Evolutionary conservation across 371 early-diverging fungal genomes (phyloP).

Genomic region (Mortierella sp.): DNA sequence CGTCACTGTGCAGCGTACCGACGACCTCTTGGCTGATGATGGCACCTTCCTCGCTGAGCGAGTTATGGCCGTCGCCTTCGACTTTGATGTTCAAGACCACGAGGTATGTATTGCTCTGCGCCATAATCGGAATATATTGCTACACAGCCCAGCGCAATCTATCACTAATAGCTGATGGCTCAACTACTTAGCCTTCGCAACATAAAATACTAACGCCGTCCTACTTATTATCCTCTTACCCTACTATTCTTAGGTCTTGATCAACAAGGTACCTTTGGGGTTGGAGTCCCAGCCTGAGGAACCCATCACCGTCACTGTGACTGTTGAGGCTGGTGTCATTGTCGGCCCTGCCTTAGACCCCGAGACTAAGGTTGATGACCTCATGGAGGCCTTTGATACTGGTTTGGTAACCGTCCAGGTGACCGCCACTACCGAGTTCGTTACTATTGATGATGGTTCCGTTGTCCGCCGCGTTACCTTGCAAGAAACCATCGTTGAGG

Average conservation of each 20-base stretch:
- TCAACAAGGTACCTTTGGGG: slow-evolving; percentile 69
- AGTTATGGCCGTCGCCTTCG: slow-evolving; percentile 73
- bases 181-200: background rate
- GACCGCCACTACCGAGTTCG: slow-evolving; percentile 67
- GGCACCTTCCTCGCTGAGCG: slow-evolving; percentile 75
- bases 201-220: background rate
- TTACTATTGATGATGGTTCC: slow-evolving; percentile 67
- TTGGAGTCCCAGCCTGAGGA: slow-evolving; percentile 74
- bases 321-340: slow-evolving; percentile 69
- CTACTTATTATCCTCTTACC: background rate
- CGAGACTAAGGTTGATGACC: slow-evolving; percentile 67
- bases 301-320: slow-evolving; percentile 68
- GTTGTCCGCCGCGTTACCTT: slow-evolving; percentile 69
- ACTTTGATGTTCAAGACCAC: slow-evolving; percentile 76
- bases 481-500: slow-evolving; percentile 73
- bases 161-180: background rate
- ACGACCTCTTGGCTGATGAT: slow-evolving; percentile 77
- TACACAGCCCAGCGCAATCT: background rate
- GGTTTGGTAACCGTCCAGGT: slow-evolving; percentile 82
- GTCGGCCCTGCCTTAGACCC: slow-evolving; percentile 78
- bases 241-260: slow-evolving; percentile 19
- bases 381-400: slow-evolving; percentile 67
- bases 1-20: slow-evolving; percentile 78
- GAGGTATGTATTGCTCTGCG: slow-evolving; percentile 54
- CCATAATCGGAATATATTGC: background rate